Evolutionary conservation across 352 stramenopile genomes (phyloP).

Genomic region (Thraustochytrium striatum): DNA sequence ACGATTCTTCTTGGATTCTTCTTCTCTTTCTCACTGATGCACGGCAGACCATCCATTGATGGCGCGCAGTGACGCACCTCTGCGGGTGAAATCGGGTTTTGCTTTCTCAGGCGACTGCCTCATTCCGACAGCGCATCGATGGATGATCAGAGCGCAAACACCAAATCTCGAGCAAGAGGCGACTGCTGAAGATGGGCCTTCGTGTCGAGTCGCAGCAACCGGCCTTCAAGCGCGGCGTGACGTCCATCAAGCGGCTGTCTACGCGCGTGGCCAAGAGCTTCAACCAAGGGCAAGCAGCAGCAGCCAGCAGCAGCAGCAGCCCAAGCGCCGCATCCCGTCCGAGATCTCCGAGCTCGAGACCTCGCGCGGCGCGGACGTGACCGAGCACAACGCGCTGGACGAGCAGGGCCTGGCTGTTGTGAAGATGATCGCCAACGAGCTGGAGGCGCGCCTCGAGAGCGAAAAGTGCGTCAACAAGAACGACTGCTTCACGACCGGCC

Average conservation of each 20-base stretch:
- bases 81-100: no score
- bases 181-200: no score
- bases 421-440: background rate
- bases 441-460: background rate
- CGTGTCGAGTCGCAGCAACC: no score
- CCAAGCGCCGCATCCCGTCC: background rate
- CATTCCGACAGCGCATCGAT: no score
- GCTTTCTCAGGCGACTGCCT: no score
- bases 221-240: background rate
- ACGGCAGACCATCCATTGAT: no score
- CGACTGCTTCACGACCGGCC: background rate
- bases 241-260: background rate
- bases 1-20: no score
- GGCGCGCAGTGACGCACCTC: no score
- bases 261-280: background rate
- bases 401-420: conserved; percentile 10
- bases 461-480: background rate
- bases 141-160: no score
- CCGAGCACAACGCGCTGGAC: conserved; percentile 35
- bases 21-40: no score
- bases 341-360: background rate
- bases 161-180: no score
- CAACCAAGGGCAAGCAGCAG: background rate
- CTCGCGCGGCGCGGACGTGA: background rate
- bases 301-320: background rate